Evolutionary conservation across 2,329 filamentous ascomycete species (phyloP), one percentile per base, ranked within the genome.

Genomic region (Diplodia intermedia): DNA sequence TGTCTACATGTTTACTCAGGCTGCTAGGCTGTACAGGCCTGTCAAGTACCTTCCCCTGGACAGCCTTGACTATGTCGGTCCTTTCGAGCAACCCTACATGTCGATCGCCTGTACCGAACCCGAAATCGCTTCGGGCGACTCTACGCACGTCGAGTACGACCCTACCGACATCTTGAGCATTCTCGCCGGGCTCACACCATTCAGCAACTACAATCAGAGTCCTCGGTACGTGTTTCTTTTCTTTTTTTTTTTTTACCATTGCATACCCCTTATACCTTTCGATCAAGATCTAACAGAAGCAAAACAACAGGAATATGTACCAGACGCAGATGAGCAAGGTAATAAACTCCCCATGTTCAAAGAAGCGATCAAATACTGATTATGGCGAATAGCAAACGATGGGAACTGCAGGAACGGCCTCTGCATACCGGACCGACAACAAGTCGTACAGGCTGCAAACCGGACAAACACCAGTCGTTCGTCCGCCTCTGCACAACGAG

Each of bases 141-240:
- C 93, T 4, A 97, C 93, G 0, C 95, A 99, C 76, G 93, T 98
- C 54, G 95, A 99, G 79, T 92, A 91, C 74, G 90, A 94, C 68
- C 94, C 95, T 1, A 99, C 95, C 38, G 95, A 98, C 80, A 98
- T 99, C 72, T 88, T 99, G 31, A 98, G 94, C 8, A 98, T 99
- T 71, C 86, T 99, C 63, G 95, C 95, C 75, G 98, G 98, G 81
- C 97, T 97, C 90, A 99, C 95, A 0, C 95, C 95, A 3, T 99
- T 99, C 82, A 97, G 94, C 56, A 93, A 99, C 78, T 97, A 97
- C 82, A 99, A 99, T 81, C 95, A 99, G 80, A 97, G 94, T 15
- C 95, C 95, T 1, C 87, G 95, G 33, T 36, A 6, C 33, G 33
- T 26, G 26, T 26, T 4, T 26, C 26, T 26, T 26, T 26, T 26